Percentiles rank a stretch among this genome's conserved stretches.
These are phyloP conservation scores for Puccinia novopanici DNA, from an alignment of 1,284 basidiomycete genomes.

Conservation along the genomic window DNA sequence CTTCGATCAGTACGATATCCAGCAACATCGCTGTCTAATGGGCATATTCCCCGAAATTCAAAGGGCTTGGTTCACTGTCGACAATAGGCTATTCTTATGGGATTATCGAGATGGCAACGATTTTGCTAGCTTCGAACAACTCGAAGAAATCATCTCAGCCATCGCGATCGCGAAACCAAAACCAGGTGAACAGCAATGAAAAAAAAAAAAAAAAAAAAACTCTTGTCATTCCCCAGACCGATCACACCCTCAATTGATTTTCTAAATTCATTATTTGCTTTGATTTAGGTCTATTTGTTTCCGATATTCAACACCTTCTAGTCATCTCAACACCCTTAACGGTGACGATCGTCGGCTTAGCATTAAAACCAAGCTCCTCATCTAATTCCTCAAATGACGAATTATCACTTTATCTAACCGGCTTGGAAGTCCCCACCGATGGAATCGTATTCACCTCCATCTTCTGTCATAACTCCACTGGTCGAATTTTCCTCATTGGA, in stretches of 20 bases:
- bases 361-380: slow-evolving; percentile 65
- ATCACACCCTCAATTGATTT: neutral
- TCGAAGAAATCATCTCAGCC: slow-evolving; percentile 83
- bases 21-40: slow-evolving; percentile 64
- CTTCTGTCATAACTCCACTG: slow-evolving; percentile 70
- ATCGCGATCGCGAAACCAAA: slow-evolving; percentile 59
- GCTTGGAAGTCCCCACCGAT: slow-evolving; percentile 75
- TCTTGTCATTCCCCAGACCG: slow-evolving; percentile 59
- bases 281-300: slow-evolving; percentile 74
- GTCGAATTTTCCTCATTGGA: slow-evolving; percentile 78
- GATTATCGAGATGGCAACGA: slow-evolving; percentile 93
- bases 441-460: slow-evolving; percentile 75
- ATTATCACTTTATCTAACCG: slow-evolving; percentile 86
- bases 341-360: slow-evolving; percentile 80
- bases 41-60: slow-evolving; percentile 91
- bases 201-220: slow-evolving; percentile 56
- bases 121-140: slow-evolving; percentile 83
- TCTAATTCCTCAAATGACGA: slow-evolving; percentile 63
- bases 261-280: slow-evolving; percentile 19
- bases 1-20: slow-evolving; percentile 73
- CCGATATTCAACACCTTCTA: slow-evolving; percentile 84
- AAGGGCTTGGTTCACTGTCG: slow-evolving; percentile 91
- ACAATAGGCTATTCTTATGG: slow-evolving; percentile 94
- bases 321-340: slow-evolving; percentile 84
- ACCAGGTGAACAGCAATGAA: slow-evolving; percentile 54